Conservation (phyloP, 2,329 filamentous ascomycete species). For the Chaetomium globosum region DNA sequence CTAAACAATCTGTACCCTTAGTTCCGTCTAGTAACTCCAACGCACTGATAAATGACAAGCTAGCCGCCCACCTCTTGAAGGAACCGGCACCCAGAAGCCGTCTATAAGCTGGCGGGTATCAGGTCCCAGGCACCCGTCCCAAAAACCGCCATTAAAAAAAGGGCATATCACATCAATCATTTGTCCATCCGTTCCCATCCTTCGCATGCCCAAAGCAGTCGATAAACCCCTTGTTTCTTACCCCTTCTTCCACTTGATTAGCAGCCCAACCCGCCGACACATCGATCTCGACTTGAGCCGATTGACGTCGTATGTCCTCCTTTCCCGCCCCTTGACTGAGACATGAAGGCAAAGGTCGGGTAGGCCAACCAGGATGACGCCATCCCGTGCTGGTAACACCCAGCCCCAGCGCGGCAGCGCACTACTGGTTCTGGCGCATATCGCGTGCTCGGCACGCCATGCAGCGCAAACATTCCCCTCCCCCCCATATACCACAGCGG, state of each 20-base stretch:
- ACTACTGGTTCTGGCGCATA: constrained; percentile 13
- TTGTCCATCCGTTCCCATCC: constrained; percentile 13
- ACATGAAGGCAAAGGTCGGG: background rate
- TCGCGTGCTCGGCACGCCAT: constrained; percentile 32
- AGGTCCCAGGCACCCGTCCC: constrained; percentile 12
- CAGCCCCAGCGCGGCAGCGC: background rate
- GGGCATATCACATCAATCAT: constrained; percentile 20
- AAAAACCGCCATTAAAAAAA: background rate
- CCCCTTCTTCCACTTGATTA: background rate
- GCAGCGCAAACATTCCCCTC: constrained; percentile 11
- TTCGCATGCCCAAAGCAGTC: background rate
- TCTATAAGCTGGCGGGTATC: constrained; percentile 28
- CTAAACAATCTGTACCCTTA: constrained; percentile 2
- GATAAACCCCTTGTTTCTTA: background rate
- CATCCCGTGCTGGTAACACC: constrained; percentile 16
- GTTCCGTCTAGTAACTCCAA: constrained; percentile 15
- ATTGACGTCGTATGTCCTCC: background rate
- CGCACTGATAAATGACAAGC: background rate
- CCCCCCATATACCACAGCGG: background rate
- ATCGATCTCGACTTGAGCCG: background rate
- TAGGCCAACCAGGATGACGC: constrained; percentile 17
- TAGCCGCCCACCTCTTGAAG: background rate
- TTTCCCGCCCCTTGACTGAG: background rate
- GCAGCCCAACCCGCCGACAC: background rate
- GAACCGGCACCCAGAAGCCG: constrained; percentile 14